phyloP scores from a whole-genome alignment of 2,329 filamentous ascomycete genomes.

The Dryadomyces quercus-mongolicae region DNA sequence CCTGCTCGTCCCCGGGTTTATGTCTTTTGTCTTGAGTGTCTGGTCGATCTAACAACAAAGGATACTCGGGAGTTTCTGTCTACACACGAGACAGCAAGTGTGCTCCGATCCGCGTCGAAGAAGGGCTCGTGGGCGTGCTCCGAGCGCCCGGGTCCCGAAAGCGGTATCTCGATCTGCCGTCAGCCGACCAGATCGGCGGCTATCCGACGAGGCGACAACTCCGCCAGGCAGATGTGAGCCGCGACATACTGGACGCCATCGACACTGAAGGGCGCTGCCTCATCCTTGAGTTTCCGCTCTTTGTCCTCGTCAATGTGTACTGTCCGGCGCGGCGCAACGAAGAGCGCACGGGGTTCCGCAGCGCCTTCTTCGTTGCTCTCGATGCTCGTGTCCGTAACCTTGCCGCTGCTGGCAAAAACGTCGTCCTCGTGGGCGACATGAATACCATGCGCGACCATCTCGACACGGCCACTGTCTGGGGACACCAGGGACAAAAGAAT shows the following conservation, averaged over 20 bases:
- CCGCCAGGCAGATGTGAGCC: slow-evolving; percentile 41
- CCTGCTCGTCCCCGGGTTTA: neutral
- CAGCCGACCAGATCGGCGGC: slow-evolving; percentile 70
- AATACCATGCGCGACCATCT: slow-evolving; percentile 62
- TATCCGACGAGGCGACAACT: slow-evolving; percentile 43
- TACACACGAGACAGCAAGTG: slow-evolving; percentile 85
- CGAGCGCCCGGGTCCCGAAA: slow-evolving; percentile 58
- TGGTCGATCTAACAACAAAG: slow-evolving; percentile 28
- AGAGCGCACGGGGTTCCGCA: slow-evolving; percentile 65
- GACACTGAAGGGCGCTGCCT: slow-evolving; percentile 90
- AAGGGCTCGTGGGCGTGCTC: slow-evolving; percentile 79
- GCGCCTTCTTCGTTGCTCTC: slow-evolving; percentile 66
- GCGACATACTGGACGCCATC: slow-evolving; percentile 51
- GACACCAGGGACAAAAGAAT: slow-evolving; percentile 43
- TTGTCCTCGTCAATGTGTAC: slow-evolving; percentile 87
- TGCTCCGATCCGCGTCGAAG: slow-evolving; percentile 78
- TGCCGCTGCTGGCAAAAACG: slow-evolving; percentile 64
- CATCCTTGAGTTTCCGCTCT: slow-evolving; percentile 84
- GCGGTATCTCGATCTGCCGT: slow-evolving; percentile 62
- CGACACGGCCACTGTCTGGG: slow-evolving; percentile 59
- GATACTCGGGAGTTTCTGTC: slow-evolving; percentile 90
- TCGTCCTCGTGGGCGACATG: slow-evolving; percentile 77
- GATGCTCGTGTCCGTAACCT: slow-evolving; percentile 81
- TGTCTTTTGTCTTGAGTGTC: neutral
- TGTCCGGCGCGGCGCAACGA: slow-evolving; percentile 84